A percentile compares a stretch with the other conserved stretches of the same genome.
These are phyloP conservation scores for Lasiodiplodia citricola DNA, from an alignment of 2,329 filamentous ascomycete genomes.

Conservation along the genomic window DNA sequence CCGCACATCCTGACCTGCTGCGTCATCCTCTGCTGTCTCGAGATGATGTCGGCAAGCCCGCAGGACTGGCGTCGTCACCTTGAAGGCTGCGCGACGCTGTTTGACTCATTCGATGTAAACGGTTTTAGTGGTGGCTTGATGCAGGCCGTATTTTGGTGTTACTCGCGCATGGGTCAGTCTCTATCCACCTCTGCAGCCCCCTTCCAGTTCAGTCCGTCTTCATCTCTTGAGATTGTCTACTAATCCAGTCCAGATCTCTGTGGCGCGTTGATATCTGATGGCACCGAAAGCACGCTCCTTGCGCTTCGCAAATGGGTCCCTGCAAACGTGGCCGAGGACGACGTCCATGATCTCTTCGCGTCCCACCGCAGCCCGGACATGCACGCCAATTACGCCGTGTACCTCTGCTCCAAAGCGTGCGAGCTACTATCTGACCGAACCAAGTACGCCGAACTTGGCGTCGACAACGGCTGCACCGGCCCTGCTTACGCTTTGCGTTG, in stretches of 20 bases:
- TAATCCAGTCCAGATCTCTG: slow-evolving; percentile 48
- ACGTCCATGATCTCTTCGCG: slow-evolving; percentile 42
- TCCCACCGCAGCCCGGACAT: slow-evolving; percentile 47
- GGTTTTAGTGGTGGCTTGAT: slow-evolving; percentile 57
- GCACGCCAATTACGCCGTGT: slow-evolving; percentile 60
- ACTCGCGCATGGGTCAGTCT: slow-evolving; percentile 55
- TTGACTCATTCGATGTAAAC: slow-evolving; percentile 57
- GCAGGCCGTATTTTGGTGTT: slow-evolving; percentile 61
- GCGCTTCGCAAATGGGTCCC: slow-evolving; percentile 55
- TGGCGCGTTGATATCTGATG: slow-evolving; percentile 58
- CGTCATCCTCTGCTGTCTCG: slow-evolving; percentile 60
- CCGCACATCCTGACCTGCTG: slow-evolving; percentile 59
- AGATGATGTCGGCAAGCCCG: slow-evolving; percentile 51
- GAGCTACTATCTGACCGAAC: slow-evolving; percentile 58
- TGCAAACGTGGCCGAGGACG: slow-evolving; percentile 31
- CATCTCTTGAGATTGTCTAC: too few species aligned
- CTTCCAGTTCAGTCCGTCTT: too few species aligned
- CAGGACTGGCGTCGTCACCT: slow-evolving; percentile 59
- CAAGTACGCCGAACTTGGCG: slow-evolving; percentile 54
- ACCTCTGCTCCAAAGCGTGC: slow-evolving; percentile 53
- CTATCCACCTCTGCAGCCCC: not conserved
- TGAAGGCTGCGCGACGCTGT: slow-evolving; percentile 58
- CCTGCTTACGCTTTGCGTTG: slow-evolving; percentile 52
- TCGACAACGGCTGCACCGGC: slow-evolving; percentile 51
- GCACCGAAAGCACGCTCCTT: slow-evolving; percentile 55